These are phyloP conservation scores for Strobilomyces echinocephalus DNA, from an alignment of 768 basidiomycete genomes.

Conservation along the genomic window DNA sequence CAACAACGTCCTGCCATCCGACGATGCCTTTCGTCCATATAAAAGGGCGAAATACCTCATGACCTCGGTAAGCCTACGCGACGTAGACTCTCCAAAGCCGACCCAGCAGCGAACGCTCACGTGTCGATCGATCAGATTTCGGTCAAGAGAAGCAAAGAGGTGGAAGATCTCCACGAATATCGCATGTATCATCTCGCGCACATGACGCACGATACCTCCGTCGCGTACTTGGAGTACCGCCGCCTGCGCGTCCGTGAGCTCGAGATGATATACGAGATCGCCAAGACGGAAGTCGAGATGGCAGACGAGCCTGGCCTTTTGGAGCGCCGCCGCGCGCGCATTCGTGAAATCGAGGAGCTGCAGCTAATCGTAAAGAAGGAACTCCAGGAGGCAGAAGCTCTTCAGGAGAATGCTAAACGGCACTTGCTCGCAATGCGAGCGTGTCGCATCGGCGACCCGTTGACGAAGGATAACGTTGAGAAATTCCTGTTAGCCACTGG, in stretches of 20 bases:
- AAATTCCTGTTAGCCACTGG: neutral
- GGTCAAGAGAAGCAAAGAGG: no score
- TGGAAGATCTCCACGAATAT: neutral
- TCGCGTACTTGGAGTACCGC: neutral
- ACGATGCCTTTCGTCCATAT: neutral
- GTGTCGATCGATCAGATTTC: no score
- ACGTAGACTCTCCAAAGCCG: neutral
- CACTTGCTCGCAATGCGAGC: neutral
- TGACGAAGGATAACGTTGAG: neutral
- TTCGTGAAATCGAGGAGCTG: neutral
- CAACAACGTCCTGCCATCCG: neutral
- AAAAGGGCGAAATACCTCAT: neutral
- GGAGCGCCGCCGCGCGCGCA: neutral
- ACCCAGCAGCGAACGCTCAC: no score
- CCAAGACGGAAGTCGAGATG: neutral
- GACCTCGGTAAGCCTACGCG: neutral
- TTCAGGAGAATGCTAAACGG: neutral
- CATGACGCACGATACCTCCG: neutral
- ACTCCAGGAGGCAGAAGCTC: neutral
- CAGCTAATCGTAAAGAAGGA: neutral
- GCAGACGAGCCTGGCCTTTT: neutral
- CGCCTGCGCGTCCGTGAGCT: neutral
- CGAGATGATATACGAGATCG: neutral
- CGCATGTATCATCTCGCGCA: neutral
- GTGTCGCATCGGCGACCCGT: neutral